Evolutionary conservation across 2,329 filamentous ascomycete genomes (phyloP).

Genomic region (Cordyceps cateniannulata): DNA sequence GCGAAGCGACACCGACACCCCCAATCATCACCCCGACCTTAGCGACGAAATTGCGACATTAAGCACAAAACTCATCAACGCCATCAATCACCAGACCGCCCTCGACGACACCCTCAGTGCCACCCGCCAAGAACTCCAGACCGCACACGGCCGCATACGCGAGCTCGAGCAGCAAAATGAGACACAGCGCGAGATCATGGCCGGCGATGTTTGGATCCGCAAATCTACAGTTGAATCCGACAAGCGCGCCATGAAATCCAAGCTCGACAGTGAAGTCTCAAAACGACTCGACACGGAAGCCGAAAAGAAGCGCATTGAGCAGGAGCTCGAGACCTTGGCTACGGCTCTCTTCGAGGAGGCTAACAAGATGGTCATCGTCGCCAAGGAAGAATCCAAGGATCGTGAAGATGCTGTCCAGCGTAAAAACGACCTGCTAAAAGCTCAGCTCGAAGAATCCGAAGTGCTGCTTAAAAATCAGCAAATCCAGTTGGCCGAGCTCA

Average conservation of each 20-base stretch:
- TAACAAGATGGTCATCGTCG: slow-evolving; percentile 90
- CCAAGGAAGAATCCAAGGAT: slow-evolving; percentile 80
- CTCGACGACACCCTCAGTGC: slow-evolving; percentile 83
- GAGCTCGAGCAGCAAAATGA: slow-evolving; percentile 61
- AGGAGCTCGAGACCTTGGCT: slow-evolving; percentile 84
- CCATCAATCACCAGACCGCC: slow-evolving; percentile 91
- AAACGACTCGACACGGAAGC: slow-evolving; percentile 61
- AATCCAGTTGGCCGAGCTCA: slow-evolving; percentile 86
- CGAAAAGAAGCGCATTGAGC: slow-evolving; percentile 84
- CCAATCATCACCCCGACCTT: slow-evolving; percentile 43
- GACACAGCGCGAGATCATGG: slow-evolving; percentile 64
- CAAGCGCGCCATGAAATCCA: slow-evolving; percentile 51
- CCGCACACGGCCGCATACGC: slow-evolving; percentile 59
- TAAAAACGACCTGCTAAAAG: slow-evolving; percentile 80
- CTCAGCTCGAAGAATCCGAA: slow-evolving; percentile 83
- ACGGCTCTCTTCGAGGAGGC: slow-evolving; percentile 95
- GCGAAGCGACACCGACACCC: slow-evolving; percentile 27
- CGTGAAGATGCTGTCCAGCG: slow-evolving; percentile 76
- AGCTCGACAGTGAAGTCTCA: slow-evolving; percentile 58
- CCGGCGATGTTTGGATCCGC: slow-evolving; percentile 68
- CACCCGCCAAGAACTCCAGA: slow-evolving; percentile 76
- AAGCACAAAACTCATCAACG: slow-evolving; percentile 93
- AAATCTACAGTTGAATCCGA: slow-evolving; percentile 70
- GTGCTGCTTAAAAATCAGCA: slow-evolving; percentile 80
- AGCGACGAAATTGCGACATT: slow-evolving; percentile 76